A percentile compares a stretch with the other conserved stretches of the same genome.
phyloP scores from a whole-genome alignment of 2,329 filamentous ascomycete species.

The Pyricularia grisea region DNA sequence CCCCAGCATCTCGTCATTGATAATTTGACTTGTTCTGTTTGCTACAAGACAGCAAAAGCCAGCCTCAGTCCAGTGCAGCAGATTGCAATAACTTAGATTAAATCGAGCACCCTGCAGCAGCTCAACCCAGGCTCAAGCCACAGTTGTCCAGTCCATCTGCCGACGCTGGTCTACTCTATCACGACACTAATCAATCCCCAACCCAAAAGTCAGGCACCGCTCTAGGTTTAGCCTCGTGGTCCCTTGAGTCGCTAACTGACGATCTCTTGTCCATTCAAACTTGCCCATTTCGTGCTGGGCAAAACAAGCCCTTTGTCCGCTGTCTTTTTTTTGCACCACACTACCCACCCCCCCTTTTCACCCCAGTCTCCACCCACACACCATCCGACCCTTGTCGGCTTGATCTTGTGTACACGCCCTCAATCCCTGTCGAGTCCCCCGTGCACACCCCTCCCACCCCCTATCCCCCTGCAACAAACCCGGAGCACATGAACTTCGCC shows the following conservation, averaged over 20 bases:
- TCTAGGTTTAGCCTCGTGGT: slow-evolving; percentile 32
- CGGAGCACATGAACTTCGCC: slow-evolving; percentile 17
- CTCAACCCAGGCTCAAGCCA: not conserved
- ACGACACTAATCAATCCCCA: slow-evolving; percentile 7
- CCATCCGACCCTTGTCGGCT: not conserved
- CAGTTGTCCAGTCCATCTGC: not conserved
- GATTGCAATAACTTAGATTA: not conserved
- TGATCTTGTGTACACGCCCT: not conserved
- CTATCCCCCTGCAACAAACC: slow-evolving; percentile 7
- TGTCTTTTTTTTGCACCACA: not conserved
- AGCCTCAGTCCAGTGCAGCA: not conserved
- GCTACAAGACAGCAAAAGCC: not conserved
- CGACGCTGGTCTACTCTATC: slow-evolving; percentile 2
- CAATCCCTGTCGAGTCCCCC: not conserved
- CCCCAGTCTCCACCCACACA: slow-evolving; percentile 6
- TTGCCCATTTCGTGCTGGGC: not conserved
- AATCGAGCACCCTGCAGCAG: not conserved
- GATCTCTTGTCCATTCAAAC: slow-evolving; percentile 9
- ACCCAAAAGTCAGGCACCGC: slow-evolving; percentile 8
- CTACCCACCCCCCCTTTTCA: slow-evolving; percentile 11
- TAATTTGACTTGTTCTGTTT: not conserved
- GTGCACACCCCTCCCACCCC: slow-evolving; percentile 5
- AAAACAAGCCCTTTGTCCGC: not conserved
- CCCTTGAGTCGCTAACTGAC: slow-evolving; percentile 31
- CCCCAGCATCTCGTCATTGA: not conserved